Percentiles rank a stretch among this genome's conserved stretches.
These are phyloP conservation scores for Zygoascus tannicola DNA, from an alignment of 805 yeast genomes.

Conservation along the genomic window DNA sequence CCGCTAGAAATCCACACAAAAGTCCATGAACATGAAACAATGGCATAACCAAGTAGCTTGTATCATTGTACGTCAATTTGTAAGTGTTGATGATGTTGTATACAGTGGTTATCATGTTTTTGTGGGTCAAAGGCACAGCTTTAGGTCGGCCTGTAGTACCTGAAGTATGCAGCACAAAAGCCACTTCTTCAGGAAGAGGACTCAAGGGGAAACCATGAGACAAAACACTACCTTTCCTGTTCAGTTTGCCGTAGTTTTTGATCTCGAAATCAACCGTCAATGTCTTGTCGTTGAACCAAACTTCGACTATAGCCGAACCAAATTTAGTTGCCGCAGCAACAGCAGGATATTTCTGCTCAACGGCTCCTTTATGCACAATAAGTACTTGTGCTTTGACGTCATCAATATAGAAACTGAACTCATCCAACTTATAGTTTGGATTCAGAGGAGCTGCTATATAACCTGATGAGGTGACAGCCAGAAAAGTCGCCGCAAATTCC, in stretches of 20 bases:
- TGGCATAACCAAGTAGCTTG: conserved; percentile 64
- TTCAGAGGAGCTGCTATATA: conserved; percentile 63
- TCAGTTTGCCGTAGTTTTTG: conserved; percentile 23
- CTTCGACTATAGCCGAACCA: conserved; percentile 43
- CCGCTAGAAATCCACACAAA: conserved; percentile 54
- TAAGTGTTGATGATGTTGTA: conserved; percentile 52
- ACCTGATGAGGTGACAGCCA: conserved; percentile 48
- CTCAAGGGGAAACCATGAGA: conserved; percentile 6
- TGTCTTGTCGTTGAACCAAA: conserved; percentile 37
- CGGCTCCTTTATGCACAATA: conserved; percentile 47
- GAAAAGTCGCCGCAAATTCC: conserved; percentile 47
- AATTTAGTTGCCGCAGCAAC: conserved; percentile 42
- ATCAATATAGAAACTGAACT: conserved; percentile 54
- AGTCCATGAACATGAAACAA: conserved; percentile 70
- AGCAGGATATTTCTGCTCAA: conserved; percentile 33
- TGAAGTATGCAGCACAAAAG: conserved; percentile 60
- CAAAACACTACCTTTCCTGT: neutral
- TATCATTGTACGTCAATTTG: conserved; percentile 39
- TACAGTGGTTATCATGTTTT: conserved; percentile 52
- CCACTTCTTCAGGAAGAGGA: conserved; percentile 43
- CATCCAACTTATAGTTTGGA: conserved; percentile 49
- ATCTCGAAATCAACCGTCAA: conserved; percentile 31
- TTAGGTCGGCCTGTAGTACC: conserved; percentile 75
- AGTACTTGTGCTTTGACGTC: conserved; percentile 52
- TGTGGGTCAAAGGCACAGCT: conserved; percentile 62